These are phyloP conservation scores for Musa troglodytarum DNA, from an alignment of 176 grass and related monocot species.

Conservation along the genomic window DNA sequence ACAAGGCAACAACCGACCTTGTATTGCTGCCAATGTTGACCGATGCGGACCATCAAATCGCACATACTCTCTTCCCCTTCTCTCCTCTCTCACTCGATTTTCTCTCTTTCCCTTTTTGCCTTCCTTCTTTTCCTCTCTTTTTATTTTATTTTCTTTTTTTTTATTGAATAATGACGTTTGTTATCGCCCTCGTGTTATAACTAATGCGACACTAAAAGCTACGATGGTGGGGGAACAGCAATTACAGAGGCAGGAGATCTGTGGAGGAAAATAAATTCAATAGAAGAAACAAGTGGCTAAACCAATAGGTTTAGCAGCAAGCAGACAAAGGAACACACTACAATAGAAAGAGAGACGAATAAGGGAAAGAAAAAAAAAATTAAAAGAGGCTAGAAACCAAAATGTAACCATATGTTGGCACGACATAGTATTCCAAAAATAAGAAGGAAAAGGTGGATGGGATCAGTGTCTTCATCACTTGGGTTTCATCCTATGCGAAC, in stretches of 20 bases:
- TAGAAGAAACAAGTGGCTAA: neutral
- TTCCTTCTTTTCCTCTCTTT: neutral
- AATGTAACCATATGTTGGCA: no score
- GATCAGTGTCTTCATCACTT: neutral
- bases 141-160: no score
- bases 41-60: constrained; percentile 91
- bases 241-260: neutral
- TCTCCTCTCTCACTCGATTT: neutral
- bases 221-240: neutral
- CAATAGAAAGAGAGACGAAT: neutral
- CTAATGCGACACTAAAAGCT: neutral
- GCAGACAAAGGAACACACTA: neutral
- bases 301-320: neutral
- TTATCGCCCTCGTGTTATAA: neutral
- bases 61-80: constrained; percentile 45
- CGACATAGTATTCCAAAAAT: neutral
- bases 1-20: constrained; percentile 70
- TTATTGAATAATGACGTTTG: neutral
- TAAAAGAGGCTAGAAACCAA: no score
- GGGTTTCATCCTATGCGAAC: no score
- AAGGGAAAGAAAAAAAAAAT: neutral
- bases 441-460: neutral
- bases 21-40: constrained; percentile 93
- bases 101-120: neutral
- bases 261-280: neutral